Percentiles rank a stretch among this genome's conserved stretches.
phyloP scores from a whole-genome alignment of 2,329 filamentous ascomycete species.

The Purpureocillium takamizusanense region DNA sequence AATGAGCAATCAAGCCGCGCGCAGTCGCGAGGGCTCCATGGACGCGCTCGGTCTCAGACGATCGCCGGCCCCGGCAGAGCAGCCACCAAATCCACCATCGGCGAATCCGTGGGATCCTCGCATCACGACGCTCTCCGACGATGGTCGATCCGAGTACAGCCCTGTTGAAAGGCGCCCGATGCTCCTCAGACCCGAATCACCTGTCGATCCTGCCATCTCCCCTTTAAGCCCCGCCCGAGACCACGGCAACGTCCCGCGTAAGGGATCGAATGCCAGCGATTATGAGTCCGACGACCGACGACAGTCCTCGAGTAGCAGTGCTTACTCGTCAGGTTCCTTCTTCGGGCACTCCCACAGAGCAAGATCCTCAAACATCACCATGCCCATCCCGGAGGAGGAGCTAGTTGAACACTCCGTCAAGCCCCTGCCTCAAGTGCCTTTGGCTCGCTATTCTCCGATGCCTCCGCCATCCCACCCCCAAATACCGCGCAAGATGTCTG shows the following conservation, averaged over 20 bases:
- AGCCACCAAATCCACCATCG: constrained; percentile 26
- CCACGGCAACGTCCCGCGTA: too few species aligned
- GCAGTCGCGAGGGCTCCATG: background rate
- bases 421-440: constrained; percentile 4
- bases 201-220: constrained; percentile 8
- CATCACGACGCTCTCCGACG: constrained; percentile 10
- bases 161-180: constrained; percentile 12
- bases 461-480: background rate
- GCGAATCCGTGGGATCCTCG: constrained; percentile 33
- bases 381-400: constrained; percentile 9
- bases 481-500: background rate
- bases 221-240: constrained; percentile 1
- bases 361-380: constrained; percentile 5
- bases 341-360: constrained; percentile 4
- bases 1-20: constrained; percentile 7
- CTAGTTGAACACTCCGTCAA: constrained; percentile 1
- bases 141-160: constrained; percentile 11
- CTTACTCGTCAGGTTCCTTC: constrained; percentile 7
- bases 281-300: constrained; percentile 8
- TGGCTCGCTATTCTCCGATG: constrained; percentile 1
- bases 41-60: constrained; percentile 6
- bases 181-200: constrained; percentile 7
- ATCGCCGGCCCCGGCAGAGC: constrained; percentile 13
- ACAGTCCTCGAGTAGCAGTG: constrained; percentile 8
- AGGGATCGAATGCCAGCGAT: background rate